phyloP scores from a whole-genome alignment of 257 asterid species.

The Capsicum baccatum region DNA sequence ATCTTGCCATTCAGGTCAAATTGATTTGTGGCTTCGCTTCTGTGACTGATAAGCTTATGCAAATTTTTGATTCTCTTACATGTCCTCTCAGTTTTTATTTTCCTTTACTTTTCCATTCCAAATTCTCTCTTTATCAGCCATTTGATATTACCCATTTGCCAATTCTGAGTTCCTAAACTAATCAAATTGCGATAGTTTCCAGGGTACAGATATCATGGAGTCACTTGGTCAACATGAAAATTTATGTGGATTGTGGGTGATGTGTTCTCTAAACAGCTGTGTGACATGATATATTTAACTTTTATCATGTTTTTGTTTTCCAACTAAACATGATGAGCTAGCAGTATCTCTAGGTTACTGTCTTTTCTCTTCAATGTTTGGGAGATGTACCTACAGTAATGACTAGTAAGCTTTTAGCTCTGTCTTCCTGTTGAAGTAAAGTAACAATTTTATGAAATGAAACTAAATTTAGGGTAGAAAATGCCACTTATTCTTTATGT shows the following conservation, averaged over 20 bases:
- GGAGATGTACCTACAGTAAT: not conserved
- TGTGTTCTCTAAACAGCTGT: not conserved
- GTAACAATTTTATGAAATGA: not conserved
- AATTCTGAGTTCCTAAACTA: not conserved
- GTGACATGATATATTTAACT: not conserved
- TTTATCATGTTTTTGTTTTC: not conserved
- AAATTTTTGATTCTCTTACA: not conserved
- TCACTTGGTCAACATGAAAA: conserved; percentile 17
- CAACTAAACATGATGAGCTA: conserved; percentile 9
- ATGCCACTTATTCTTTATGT: not conserved
- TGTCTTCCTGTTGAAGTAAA: not conserved
- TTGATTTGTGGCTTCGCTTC: not conserved
- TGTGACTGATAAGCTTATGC: not conserved
- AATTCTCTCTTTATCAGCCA: not conserved
- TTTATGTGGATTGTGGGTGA: not conserved
- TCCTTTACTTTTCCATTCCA: not conserved
- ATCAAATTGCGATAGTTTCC: not conserved
- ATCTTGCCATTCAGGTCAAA: not conserved
- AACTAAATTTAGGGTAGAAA: not conserved
- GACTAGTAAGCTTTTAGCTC: not conserved
- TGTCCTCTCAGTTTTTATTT: not conserved
- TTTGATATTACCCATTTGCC: conserved; percentile 11
- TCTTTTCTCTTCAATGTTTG: conserved; percentile 20
- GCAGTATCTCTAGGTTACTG: conserved; percentile 6
- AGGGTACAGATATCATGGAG: not conserved